These are phyloP conservation scores for Penicillium digitatum DNA, from an alignment of 2,329 filamentous ascomycete species.

Conservation along the genomic window DNA sequence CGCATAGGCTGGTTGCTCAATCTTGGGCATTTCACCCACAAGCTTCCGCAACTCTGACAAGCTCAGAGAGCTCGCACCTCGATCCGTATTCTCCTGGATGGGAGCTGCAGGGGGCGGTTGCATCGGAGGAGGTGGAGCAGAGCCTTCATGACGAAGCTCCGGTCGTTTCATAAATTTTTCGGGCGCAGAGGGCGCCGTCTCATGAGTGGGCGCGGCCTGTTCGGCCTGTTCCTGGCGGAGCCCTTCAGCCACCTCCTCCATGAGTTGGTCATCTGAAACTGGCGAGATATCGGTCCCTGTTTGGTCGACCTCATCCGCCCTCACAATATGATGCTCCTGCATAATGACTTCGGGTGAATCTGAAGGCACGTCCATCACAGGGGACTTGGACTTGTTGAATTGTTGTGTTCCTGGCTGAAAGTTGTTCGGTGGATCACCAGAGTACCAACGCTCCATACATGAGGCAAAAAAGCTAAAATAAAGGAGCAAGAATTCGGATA, in stretches of 20 bases:
- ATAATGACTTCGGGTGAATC: constrained; percentile 22
- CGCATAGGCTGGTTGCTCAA: constrained; percentile 72
- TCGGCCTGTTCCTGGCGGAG: constrained; percentile 35
- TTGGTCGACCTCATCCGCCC: constrained; percentile 50
- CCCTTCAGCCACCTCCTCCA: constrained; percentile 40
- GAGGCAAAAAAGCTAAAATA: constrained; percentile 5
- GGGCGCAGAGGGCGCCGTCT: constrained; percentile 14
- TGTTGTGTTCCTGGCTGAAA: constrained; percentile 4
- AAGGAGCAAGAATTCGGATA: background rate
- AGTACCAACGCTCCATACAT: constrained; percentile 1
- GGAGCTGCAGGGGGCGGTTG: constrained; percentile 48
- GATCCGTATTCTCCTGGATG: constrained; percentile 35
- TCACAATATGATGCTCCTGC: constrained; percentile 43
- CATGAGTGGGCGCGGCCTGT: constrained; percentile 9
- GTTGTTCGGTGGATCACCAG: constrained; percentile 6
- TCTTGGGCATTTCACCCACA: constrained; percentile 67
- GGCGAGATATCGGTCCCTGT: constrained; percentile 46
- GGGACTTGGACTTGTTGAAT: background rate
- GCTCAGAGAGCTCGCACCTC: constrained; percentile 65
- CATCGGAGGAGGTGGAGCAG: constrained; percentile 42
- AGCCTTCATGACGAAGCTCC: constrained; percentile 36
- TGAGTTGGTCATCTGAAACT: constrained; percentile 43
- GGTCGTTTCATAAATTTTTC: constrained; percentile 28
- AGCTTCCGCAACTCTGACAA: constrained; percentile 69
- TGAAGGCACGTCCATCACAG: constrained; percentile 28